These are phyloP conservation scores for Neoscytalidium dimidiatum DNA, from an alignment of 2,329 filamentous ascomycete genomes.

Conservation along the genomic window DNA sequence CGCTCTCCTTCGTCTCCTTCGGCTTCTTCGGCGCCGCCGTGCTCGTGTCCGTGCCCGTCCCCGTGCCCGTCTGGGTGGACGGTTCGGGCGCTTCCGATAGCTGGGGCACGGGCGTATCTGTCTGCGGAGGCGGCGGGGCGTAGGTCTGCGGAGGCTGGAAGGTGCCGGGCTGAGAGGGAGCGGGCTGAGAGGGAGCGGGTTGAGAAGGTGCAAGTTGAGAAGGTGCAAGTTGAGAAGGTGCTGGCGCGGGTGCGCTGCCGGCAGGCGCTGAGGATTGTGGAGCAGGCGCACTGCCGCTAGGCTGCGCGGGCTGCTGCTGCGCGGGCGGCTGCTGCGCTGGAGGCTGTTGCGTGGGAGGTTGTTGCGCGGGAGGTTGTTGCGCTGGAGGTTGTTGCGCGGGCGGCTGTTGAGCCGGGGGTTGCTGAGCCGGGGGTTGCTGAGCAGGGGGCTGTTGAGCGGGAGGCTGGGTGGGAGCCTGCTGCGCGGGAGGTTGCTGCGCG, in stretches of 20 bases:
- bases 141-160: background rate
- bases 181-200: background rate
- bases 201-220: background rate
- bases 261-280: background rate
- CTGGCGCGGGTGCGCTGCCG: background rate
- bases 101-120: background rate
- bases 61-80: background rate
- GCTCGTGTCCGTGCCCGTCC: too few relatives aligned
- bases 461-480: background rate
- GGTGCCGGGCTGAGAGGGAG: background rate
- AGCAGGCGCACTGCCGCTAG: background rate
- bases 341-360: background rate
- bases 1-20: background rate
- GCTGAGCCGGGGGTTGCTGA: background rate
- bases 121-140: background rate
- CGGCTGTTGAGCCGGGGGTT: background rate
- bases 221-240: background rate
- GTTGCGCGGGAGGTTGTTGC: background rate
- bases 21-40: background rate
- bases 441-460: background rate
- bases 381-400: background rate
- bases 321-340: background rate
- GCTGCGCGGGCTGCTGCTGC: background rate
- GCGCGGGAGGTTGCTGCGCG: background rate
- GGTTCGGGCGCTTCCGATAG: too few relatives aligned